These are phyloP conservation scores for Austropuccinia psidii DNA, from an alignment of 1,284 basidiomycete genomes.

Conservation along the genomic window DNA sequence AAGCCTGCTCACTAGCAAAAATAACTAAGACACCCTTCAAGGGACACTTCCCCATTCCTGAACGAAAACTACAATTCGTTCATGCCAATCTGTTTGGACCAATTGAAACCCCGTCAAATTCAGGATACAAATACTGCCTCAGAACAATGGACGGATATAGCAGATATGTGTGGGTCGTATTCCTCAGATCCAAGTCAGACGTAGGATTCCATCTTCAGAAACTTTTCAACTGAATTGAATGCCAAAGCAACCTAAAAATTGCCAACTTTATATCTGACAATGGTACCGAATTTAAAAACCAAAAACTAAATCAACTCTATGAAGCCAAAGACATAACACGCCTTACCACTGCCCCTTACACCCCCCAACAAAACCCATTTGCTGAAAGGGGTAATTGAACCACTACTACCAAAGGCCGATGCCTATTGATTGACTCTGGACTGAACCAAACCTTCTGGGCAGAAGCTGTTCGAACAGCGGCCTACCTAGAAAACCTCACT, in stretches of 20 bases:
- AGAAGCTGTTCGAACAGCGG: background rate
- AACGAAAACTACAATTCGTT: background rate
- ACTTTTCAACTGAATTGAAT: no score
- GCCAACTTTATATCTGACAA: conserved; percentile 21
- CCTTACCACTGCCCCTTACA: conserved; percentile 10
- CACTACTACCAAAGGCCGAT: background rate
- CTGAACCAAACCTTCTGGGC: background rate
- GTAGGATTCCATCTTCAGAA: no score
- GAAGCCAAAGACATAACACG: background rate
- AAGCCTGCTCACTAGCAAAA: background rate
- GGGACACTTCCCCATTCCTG: background rate
- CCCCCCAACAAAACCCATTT: conserved; percentile 21
- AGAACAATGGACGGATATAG: background rate
- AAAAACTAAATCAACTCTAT: background rate
- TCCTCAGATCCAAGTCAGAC: background rate
- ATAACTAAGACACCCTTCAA: background rate
- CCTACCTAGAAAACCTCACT: background rate
- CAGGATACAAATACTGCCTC: conserved; percentile 4
- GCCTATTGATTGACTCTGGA: background rate
- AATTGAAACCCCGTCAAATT: background rate
- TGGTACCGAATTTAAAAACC: conserved; percentile 10
- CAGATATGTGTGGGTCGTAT: background rate
- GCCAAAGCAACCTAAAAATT: background rate
- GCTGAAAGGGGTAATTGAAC: conserved; percentile 7
- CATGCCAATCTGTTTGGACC: conserved; percentile 21